Evolutionary conservation across 176 grass and related monocot genomes (phyloP).

Genomic region (Bolboschoenus planiculmis): DNA sequence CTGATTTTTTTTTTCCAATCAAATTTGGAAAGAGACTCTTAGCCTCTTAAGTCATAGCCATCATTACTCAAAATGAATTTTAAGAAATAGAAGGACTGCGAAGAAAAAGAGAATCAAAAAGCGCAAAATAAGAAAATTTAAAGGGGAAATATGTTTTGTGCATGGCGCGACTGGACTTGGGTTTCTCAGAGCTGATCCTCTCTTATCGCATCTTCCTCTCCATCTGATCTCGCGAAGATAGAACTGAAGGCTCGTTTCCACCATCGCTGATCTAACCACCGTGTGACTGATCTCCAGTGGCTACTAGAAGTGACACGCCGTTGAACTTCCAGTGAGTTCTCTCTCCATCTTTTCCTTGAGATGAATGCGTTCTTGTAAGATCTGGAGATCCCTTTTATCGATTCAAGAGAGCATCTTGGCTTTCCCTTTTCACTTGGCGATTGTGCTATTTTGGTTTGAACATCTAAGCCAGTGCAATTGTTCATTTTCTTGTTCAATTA

Average conservation of each 20-base stretch:
- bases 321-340: background rate
- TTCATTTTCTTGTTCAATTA: background rate
- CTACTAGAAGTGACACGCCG: background rate
- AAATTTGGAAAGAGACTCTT: too few species aligned
- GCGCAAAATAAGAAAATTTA: background rate
- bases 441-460: background rate
- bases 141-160: background rate
- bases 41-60: too few species aligned
- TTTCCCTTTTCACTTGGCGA: background rate
- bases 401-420: background rate
- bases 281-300: background rate
- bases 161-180: background rate
- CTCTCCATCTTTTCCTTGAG: background rate
- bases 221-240: background rate
- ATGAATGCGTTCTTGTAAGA: background rate
- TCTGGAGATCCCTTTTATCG: background rate
- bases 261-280: background rate
- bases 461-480: background rate
- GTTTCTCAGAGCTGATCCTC: background rate
- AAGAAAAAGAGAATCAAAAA: too few species aligned
- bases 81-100: too few species aligned
- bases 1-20: too few species aligned
- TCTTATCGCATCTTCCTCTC: background rate
- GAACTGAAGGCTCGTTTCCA: background rate
- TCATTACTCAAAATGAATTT: too few species aligned